Conservation (phyloP, 2,329 filamentous ascomycete genomes). For the Trichoderma gracile region DNA sequence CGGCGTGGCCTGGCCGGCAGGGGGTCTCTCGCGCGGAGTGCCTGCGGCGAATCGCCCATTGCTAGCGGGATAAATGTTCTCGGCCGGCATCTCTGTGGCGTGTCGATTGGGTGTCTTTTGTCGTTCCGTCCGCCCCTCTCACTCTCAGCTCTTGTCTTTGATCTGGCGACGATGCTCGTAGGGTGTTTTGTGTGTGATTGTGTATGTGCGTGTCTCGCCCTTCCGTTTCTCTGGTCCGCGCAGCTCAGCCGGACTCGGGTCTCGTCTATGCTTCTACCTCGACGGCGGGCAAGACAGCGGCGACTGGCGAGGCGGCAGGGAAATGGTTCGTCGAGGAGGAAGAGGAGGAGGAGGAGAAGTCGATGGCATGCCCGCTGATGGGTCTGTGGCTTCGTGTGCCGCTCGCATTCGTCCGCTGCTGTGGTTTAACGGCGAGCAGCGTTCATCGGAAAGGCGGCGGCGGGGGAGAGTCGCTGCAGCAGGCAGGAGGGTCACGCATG, state of each 20-base stretch:
- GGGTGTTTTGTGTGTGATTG: background rate
- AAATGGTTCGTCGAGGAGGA: slow-evolving; percentile 14
- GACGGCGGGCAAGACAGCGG: slow-evolving; percentile 15
- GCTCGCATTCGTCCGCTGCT: slow-evolving; percentile 26
- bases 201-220: background rate
- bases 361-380: slow-evolving; percentile 29
- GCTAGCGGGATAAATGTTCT: slow-evolving; percentile 43
- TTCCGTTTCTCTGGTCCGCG: background rate
- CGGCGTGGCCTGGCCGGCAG: slow-evolving; percentile 52
- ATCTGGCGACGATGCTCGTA: background rate
- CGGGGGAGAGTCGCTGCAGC: slow-evolving; percentile 7
- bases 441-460: slow-evolving; percentile 23
- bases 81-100: slow-evolving; percentile 37
- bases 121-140: slow-evolving; percentile 25
- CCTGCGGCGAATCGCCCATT: slow-evolving; percentile 47
- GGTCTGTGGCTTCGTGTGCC: slow-evolving; percentile 21
- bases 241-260: background rate
- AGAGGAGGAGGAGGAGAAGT: slow-evolving; percentile 4
- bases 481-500: slow-evolving; percentile 17
- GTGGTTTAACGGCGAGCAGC: slow-evolving; percentile 17
- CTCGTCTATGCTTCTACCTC: background rate
- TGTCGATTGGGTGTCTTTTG: background rate
- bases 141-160: background rate
- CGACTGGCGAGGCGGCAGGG: slow-evolving; percentile 15
- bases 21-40: slow-evolving; percentile 46